Evolutionary conservation across 2,329 filamentous ascomycete genomes (phyloP), one percentile per base, ranked within the genome.

Genomic region (Phialophora chinensis): DNA sequence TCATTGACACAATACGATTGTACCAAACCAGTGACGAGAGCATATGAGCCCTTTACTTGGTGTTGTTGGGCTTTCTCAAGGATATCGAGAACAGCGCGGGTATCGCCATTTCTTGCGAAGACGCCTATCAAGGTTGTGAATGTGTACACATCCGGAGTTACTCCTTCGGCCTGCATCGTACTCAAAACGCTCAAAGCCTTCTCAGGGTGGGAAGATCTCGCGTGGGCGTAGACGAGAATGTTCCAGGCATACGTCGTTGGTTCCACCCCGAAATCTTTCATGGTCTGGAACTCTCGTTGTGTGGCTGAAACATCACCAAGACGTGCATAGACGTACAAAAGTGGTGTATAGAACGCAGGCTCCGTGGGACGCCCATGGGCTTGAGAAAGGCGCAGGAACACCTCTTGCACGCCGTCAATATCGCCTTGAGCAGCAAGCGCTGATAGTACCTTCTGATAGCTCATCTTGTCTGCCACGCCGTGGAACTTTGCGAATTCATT

Each of bases 71-170:
- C 90, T 64, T 86, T 81, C 33, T 84, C 82, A 71, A 91, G 87
- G 17, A 96, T 77, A 25, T 88, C 83, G 27, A 90, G 81, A 1
- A 91, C 88, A 60, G 86, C 85, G 25, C 89, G 86, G 1, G 93
- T 78, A 74, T 97, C 93, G 25, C 93, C 93, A 71, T 87, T 85
- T 14, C 83, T 83, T 17, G 89, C 88, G 59, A 87, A 87, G 73
- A 96, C 83, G 27, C 87, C 84, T 86, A 97, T 91, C 69, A 96
- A 79, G 4, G 89, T 90, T 2, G 86, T 87, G 72, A 92, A 92
- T 0, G 89, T 91, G 72, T 86, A 84, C 0, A 79, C 73, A 75
- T 91, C 86, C 0, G 91, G 89, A 25, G 77, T 73, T 3, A 87
- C 35, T 67, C 79, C 73, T 68, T 76, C 72, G 71, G 82, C 69